These are phyloP conservation scores for Thielaviopsis euricoi DNA, from an alignment of 2,329 filamentous ascomycete genomes.

Conservation along the genomic window DNA sequence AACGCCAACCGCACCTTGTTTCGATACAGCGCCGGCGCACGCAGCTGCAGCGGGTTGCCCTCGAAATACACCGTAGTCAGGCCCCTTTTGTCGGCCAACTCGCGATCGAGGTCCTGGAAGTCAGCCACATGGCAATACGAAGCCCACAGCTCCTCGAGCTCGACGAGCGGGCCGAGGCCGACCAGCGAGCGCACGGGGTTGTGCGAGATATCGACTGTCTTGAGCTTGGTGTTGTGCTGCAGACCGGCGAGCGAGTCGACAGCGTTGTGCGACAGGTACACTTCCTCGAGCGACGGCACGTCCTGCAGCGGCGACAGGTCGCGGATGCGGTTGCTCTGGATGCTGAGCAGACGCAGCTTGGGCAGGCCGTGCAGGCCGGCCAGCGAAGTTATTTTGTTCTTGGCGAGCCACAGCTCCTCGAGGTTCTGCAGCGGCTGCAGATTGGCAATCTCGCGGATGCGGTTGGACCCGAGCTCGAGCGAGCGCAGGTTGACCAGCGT, in stretches of 20 bases:
- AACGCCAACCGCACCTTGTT: constrained; percentile 84
- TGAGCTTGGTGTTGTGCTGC: constrained; percentile 47
- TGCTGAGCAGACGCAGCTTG: constrained; percentile 74
- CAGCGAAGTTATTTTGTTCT: constrained; percentile 87
- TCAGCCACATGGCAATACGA: constrained; percentile 70
- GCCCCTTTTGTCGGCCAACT: constrained; percentile 61
- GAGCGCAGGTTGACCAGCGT: constrained; percentile 59
- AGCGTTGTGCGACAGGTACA: constrained; percentile 94
- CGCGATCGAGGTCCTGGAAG: constrained; percentile 67
- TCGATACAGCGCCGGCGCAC: constrained; percentile 68
- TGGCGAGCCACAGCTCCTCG: constrained; percentile 86
- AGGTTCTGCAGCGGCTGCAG: constrained; percentile 60
- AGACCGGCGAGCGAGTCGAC: constrained; percentile 62
- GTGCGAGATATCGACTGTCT: constrained; percentile 74
- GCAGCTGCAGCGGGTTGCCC: constrained; percentile 74
- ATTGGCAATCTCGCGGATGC: constrained; percentile 77
- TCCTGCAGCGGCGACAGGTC: constrained; percentile 59
- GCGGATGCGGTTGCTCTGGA: constrained; percentile 86
- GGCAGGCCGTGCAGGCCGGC: constrained; percentile 57
- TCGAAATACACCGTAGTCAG: constrained; percentile 92
- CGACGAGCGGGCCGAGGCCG: constrained; percentile 49
- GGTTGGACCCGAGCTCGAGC: constrained; percentile 82
- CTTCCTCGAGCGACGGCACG: constrained; percentile 65
- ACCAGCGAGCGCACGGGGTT: constrained; percentile 65
- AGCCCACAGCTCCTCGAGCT: constrained; percentile 86